Base-by-base conservation (phyloP, 2,329 filamentous ascomycete genomes). In the Aspergillus neotritici region DNA sequence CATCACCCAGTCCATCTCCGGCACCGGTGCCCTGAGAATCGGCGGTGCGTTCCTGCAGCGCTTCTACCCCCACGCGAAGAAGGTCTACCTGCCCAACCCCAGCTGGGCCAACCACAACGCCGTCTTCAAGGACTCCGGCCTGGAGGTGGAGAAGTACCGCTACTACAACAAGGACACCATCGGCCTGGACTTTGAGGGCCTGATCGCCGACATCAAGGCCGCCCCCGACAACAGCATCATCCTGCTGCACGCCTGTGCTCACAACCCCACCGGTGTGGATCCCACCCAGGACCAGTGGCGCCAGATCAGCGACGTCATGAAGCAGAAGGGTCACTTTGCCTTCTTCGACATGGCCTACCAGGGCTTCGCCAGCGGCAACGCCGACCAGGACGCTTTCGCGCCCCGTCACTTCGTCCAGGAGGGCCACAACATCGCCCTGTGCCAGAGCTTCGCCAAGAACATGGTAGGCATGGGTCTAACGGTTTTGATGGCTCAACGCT, bases 311-410 rank as follows among this genome's bases (percentile, higher is more conserved):
- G 74, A 85, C 49, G 86, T 84, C 49, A 82, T 95, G 70, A 94
- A 94, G 80, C 79, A 82, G 66, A 82, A 86, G 68, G 83, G 78
- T 39, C 91, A 97, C 79, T 94, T 85, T 68, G 83, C 88, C 60
- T 96, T 98, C 81, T 98, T 97, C 75, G 91, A 97, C 71, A 96
- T 96, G 90, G 91, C 91, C 53, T 98, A 98, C 79, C 91, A 98
- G 75, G 91, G 91, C 60, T 97, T 98, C 64, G 91, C 91, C 58
- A 93, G 85, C 53, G 91, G 91, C 57, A 81, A 94, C 72, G 93
- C 87, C 53, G 81, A 94, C 76, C 83, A 83, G 70, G 91, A 98
- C 67, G 93, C 93, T 52, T 97, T 91, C 66, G 87, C 93, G 49
- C 79, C 97, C 55, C 83, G 93, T 56, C 78, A 96, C 78, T 98